Base-by-base conservation (phyloP, 371 early-diverging fungal species). In the Lichtheimia ramosa region DNA sequence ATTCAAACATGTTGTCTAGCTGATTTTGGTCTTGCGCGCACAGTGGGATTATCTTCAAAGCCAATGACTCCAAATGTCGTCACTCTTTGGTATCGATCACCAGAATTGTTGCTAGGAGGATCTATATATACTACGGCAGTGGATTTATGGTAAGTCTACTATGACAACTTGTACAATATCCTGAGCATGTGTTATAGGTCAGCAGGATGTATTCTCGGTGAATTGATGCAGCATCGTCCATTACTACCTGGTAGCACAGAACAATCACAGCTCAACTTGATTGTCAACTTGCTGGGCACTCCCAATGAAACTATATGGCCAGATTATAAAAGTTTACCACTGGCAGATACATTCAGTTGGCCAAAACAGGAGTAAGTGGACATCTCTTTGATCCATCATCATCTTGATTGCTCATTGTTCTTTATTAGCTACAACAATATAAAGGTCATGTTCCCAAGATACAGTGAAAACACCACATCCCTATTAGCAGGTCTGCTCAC, bases 11-110 rank as follows among this genome's bases (percentile, higher is more conserved):
- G 5, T 3, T 14, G 27, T 40, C 54, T 25, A 64, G 64, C 93
- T 42, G 96, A 96, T 73, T 96, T 95, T 74, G 96, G 96, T 0
- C 79, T 97, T 51, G 96, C 96, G 0, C 78, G 94, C 25, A 82
- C 84, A 21, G 84, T 88, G 55, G 83, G 86, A 50, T 58, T 71
- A 40, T 90, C 92, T 2, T 55, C 70, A 0, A 75, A 84, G 48
- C 86, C 92, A 13, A 90, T 94, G 93, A 94, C 95, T 8, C 95
- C 94, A 1, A 86, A 91, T 54, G 98, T 99, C 5, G 95, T 96
- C 3, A 99, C 99, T 7, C 72, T 97, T 8, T 97, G 97, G 97
- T 96, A 97, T 66, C 85, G 98, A 53, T 83, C 97, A 5, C 98
- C 98, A 0, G 97, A 97, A 74, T 74, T 97, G 0, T 73, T 97